These are phyloP conservation scores for Jatropha curcas DNA, from an alignment of 345 rosid genomes.

Conservation along the genomic window DNA sequence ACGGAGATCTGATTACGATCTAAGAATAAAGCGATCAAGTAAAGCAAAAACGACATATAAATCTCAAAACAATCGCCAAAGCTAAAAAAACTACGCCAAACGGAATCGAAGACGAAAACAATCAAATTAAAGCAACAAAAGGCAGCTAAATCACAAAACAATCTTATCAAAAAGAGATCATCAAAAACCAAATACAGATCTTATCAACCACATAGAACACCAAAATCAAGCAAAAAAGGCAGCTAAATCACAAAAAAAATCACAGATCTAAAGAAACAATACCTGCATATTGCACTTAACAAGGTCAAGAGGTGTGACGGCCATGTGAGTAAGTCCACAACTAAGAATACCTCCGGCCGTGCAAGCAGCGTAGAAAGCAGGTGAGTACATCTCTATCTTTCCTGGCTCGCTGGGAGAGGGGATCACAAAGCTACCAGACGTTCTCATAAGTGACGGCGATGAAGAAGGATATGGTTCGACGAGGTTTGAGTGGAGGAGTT, in stretches of 20 bases:
- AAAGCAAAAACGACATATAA: not conserved
- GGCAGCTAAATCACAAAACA: no score
- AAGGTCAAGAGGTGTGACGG: constrained; percentile 97
- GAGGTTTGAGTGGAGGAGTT: constrained; percentile 22
- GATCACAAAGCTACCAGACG: constrained; percentile 30
- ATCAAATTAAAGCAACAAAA: not conserved
- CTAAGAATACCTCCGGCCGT: constrained; percentile 86
- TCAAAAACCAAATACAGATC: not conserved
- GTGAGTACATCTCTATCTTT: constrained; percentile 86
- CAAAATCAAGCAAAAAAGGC: not conserved
- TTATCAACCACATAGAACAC: not conserved
- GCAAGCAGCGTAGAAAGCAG: constrained; percentile 86
- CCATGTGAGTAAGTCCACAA: constrained; percentile 94
- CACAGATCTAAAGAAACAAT: not conserved
- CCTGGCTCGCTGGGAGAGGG: constrained; percentile 70
- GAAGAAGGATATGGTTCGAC: constrained; percentile 23
- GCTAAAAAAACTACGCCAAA: not conserved
- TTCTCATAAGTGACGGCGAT: constrained; percentile 19
- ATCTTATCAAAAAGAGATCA: not conserved
- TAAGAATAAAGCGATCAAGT: not conserved
- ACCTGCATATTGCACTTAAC: constrained; percentile 99
- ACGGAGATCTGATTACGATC: not conserved
- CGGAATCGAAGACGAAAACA: not conserved
- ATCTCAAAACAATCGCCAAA: not conserved
- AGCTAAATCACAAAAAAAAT: constrained; percentile 7